Percentiles rank a stretch among this genome's conserved stretches.
Conservation (phyloP, 352 stramenopile species). For the Phytophthora aleatoria region DNA sequence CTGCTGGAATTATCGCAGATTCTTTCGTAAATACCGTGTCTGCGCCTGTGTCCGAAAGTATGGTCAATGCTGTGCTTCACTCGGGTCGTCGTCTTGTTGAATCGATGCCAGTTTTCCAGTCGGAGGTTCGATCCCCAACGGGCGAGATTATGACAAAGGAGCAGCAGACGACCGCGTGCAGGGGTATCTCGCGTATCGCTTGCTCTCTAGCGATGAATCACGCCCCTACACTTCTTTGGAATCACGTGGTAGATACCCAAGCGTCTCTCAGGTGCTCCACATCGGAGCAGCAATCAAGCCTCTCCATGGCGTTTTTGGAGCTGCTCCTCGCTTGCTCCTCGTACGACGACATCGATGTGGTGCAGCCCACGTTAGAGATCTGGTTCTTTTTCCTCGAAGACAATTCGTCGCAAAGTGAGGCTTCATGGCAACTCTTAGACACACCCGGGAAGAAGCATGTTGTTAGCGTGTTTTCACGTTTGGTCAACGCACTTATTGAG, state of each 20-base stretch:
- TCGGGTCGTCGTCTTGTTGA: slow-evolving; percentile 31
- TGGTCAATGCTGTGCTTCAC: slow-evolving; percentile 40
- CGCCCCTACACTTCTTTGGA: slow-evolving; percentile 37
- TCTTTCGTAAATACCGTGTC: slow-evolving; percentile 46
- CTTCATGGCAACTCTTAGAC: slow-evolving; percentile 49
- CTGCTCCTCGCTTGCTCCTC: slow-evolving; percentile 68
- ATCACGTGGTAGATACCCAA: slow-evolving; percentile 7
- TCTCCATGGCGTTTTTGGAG: slow-evolving; percentile 54
- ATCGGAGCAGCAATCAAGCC: slow-evolving; percentile 15
- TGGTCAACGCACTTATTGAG: slow-evolving; percentile 72
- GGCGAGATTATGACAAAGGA: slow-evolving; percentile 24
- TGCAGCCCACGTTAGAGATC: slow-evolving; percentile 81
- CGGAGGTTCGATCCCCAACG: slow-evolving; percentile 1
- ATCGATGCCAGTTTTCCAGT: slow-evolving; percentile 30
- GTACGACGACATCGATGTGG: slow-evolving; percentile 54
- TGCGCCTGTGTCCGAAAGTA: slow-evolving; percentile 16
- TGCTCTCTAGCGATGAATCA: slow-evolving; percentile 58
- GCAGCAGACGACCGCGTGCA: slow-evolving; percentile 33
- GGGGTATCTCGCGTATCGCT: slow-evolving; percentile 48
- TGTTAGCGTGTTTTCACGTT: slow-evolving; percentile 50
- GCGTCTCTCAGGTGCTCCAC: neutral
- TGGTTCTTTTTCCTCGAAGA: slow-evolving; percentile 89
- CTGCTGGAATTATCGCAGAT: slow-evolving; percentile 65
- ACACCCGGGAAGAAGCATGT: slow-evolving; percentile 39
- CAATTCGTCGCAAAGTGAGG: slow-evolving; percentile 43